A percentile compares a stretch with the other conserved stretches of the same genome.
These are phyloP conservation scores for Tremellales sp. DNA, from an alignment of 1,284 basidiomycete species.

Conservation along the genomic window DNA sequence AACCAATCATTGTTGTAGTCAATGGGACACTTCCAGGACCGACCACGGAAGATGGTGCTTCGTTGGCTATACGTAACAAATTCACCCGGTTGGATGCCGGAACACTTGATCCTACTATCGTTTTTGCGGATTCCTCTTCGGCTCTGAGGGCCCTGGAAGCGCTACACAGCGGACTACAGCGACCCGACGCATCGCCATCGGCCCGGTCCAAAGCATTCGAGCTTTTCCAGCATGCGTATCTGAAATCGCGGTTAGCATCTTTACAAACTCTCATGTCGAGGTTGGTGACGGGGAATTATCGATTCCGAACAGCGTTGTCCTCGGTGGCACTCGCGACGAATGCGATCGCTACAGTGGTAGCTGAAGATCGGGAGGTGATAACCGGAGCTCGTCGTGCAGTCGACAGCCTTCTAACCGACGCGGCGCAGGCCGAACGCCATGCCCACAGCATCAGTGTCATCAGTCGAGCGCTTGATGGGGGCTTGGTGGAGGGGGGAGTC, in stretches of 20 bases:
- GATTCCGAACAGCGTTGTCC: slow-evolving; percentile 20
- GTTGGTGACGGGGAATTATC: slow-evolving; percentile 1
- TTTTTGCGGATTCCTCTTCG: neutral
- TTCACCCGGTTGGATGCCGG: too few species aligned
- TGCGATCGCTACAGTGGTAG: slow-evolving; percentile 24
- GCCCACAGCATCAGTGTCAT: slow-evolving; percentile 32
- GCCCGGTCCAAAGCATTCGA: slow-evolving; percentile 24
- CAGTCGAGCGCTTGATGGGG: slow-evolving; percentile 31
- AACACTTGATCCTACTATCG: too few species aligned
- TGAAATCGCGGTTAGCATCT: slow-evolving; percentile 33
- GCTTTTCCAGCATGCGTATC: slow-evolving; percentile 35
- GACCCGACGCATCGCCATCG: slow-evolving; percentile 8
- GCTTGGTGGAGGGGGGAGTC: slow-evolving; percentile 52
- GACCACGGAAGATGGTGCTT: too few species aligned
- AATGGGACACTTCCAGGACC: neutral
- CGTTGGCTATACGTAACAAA: too few species aligned
- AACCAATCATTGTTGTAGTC: neutral
- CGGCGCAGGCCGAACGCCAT: slow-evolving; percentile 21
- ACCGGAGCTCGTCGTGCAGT: slow-evolving; percentile 16
- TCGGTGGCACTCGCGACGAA: slow-evolving; percentile 17
- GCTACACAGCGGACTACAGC: slow-evolving; percentile 19
- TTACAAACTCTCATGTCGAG: slow-evolving; percentile 20
- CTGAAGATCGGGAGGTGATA: slow-evolving; percentile 19
- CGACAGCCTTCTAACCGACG: slow-evolving; percentile 11
- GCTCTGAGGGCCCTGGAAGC: slow-evolving; percentile 3